Evolutionary conservation across 2,329 filamentous ascomycete species (phyloP), one percentile per base, ranked within the genome.

Genomic region (Colletotrichum melonis): DNA sequence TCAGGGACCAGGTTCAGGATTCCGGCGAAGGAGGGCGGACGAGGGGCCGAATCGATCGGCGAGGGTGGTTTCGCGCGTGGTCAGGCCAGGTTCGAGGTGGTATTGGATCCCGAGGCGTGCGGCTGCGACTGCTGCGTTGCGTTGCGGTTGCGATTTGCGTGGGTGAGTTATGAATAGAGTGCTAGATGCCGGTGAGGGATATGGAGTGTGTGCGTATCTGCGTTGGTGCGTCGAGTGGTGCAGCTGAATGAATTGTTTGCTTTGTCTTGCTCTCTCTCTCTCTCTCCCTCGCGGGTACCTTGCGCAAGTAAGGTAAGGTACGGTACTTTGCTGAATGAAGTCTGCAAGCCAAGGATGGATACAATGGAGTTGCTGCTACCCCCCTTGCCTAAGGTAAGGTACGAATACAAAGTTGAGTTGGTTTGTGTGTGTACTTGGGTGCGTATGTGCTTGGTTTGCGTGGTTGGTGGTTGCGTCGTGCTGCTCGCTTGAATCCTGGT

Each of bases 31-130:
- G 70, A 73, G 42, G 42, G 56, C 60, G 67, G 71, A 42, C 60
- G 56, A 71, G 56, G 67, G 62, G 67, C 67, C 60, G 60, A 62
- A 38, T 73, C 71, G 71, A 59, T 73, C 71, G 49, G 56, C 60
- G 62, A 55, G 46, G 35, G 28, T 62, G 54, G 59, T 49, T 58
- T 59, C 24, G 67, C 49, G 67, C 63, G 38, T 24, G 22, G 52
- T 49, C 49, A 56, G 32, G 6, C 19, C 14, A 49, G 57, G 58
- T 59, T 30, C 64, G 52, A 57, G 24, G 49, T 24, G 52, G 69
- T 68, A 68, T 68, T 68, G 69, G 69, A 42, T 63, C 54, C 64
- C 64, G 69, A 67, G 12, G 38, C 26, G 35, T 70, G 54, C 67
- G 38, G 5, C 60, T 54, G 46, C 60, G 19, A 24, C 9, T 32